A percentile compares a stretch with the other conserved stretches of the same genome.
Evolutionary conservation across 129 eudicot species (phyloP).

Genomic region (Chrysanthemum makinoi): DNA sequence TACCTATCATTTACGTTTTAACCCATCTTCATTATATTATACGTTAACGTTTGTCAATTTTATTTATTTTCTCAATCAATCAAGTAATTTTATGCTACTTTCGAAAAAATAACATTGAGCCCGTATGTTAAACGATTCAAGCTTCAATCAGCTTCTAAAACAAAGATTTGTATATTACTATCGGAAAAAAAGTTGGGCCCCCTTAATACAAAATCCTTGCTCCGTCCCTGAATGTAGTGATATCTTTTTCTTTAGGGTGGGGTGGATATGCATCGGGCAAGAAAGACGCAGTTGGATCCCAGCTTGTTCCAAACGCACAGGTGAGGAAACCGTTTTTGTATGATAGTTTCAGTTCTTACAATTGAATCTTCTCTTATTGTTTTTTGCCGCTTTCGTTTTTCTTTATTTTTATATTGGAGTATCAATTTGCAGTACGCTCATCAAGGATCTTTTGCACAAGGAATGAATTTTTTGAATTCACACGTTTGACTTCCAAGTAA

Average conservation of each 20-base stretch:
- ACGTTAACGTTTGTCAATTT: no score
- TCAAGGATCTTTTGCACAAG: constrained; percentile 76
- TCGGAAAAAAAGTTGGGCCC: no score
- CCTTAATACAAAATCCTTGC: no score
- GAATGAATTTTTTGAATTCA: constrained; percentile 65
- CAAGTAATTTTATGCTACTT: no score
- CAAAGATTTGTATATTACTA: no score
- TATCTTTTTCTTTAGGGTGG: constrained; percentile 49
- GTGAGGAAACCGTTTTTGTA: constrained; percentile 25
- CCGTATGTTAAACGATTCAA: no score
- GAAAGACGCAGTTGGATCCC: constrained; percentile 58
- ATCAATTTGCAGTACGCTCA: constrained; percentile 59
- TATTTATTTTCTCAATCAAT: no score
- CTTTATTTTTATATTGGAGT: background rate
- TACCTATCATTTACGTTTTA: no score
- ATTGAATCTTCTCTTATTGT: background rate
- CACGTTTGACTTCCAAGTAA: constrained; percentile 50
- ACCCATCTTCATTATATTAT: no score
- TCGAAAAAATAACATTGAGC: no score
- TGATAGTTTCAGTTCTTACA: background rate
- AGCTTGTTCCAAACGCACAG: constrained; percentile 62
- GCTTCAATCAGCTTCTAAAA: no score
- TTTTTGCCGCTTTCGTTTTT: constrained; percentile 1
- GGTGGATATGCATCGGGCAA: constrained; percentile 70
- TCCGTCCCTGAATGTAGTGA: no score